Evolutionary conservation across 495 filamentous ascomycete species (phyloP).

Genomic region (Trichoderma orchidacearum): DNA sequence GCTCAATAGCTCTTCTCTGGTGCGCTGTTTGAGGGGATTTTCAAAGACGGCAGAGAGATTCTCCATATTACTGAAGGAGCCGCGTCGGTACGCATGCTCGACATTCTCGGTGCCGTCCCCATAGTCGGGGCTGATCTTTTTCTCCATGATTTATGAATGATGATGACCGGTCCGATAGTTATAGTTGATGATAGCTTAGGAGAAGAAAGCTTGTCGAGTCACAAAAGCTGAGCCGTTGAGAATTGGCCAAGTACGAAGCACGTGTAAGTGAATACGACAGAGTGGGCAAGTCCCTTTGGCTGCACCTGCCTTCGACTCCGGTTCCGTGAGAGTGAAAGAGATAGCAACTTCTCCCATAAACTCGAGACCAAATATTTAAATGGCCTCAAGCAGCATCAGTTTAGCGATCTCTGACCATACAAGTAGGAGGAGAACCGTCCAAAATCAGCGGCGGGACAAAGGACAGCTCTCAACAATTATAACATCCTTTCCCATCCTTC

Average conservation of each 20-base stretch:
- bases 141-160: background rate
- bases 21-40: background rate
- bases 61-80: background rate
- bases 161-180: background rate
- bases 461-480: background rate
- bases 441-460: background rate
- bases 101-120: background rate
- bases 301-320: no score
- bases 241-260: background rate
- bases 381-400: background rate
- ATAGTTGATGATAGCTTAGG: background rate
- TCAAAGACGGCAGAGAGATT: background rate
- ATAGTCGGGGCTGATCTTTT: background rate
- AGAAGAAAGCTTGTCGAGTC: no score
- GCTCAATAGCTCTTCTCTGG: background rate
- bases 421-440: background rate
- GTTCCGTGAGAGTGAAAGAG: no score
- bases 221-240: background rate
- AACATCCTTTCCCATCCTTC: background rate
- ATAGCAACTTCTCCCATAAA: no score
- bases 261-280: background rate
- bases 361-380: background rate
- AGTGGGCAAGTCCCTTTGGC: background rate
- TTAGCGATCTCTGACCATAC: no score
- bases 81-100: background rate